Conservation (phyloP, 2,329 filamentous ascomycete genomes). For the Myriangium duriaei region DNA sequence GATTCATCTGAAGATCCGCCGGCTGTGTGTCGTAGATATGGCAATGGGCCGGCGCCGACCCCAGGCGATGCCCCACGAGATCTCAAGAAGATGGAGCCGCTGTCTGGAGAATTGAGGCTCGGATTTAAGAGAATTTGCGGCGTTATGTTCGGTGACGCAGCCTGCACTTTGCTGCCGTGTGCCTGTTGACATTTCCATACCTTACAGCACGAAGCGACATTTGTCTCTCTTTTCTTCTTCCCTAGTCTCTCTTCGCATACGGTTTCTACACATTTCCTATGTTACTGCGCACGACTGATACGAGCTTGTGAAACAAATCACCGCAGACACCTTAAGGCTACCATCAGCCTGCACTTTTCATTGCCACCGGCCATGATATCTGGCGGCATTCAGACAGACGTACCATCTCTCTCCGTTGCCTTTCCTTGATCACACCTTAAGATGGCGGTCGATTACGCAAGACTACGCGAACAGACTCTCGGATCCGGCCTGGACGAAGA, state of each 20-base stretch:
- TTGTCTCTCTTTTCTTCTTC: background rate
- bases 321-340: background rate
- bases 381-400: background rate
- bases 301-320: background rate
- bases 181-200: no score
- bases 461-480: slow-evolving; percentile 77
- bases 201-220: no score
- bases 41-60: no score
- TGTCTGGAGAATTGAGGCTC: no score
- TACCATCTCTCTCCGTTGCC: background rate
- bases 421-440: background rate
- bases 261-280: background rate
- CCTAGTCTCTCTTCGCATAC: background rate
- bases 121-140: no score
- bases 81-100: no score
- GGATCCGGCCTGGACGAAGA: slow-evolving; percentile 81
- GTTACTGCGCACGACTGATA: background rate
- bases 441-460: slow-evolving; percentile 40
- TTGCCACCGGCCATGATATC: no score
- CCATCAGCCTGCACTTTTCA: background rate
- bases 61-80: no score
- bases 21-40: no score
- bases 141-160: background rate
- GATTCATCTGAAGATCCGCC: no score
- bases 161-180: background rate